These are phyloP conservation scores for Claviceps sp. DNA, from an alignment of 2,329 filamentous ascomycete genomes.

Conservation along the genomic window DNA sequence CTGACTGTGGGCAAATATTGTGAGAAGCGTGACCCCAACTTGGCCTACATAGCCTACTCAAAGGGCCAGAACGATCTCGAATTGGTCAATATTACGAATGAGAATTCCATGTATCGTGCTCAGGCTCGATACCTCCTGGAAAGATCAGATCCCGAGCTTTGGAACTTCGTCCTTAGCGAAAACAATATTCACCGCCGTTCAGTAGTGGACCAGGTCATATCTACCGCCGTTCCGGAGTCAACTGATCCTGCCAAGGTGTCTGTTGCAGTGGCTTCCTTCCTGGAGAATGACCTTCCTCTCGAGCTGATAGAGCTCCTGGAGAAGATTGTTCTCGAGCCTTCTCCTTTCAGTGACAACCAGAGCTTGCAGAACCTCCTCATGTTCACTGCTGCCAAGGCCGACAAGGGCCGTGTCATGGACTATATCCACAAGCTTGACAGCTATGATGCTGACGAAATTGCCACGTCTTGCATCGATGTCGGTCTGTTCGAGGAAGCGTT, in stretches of 20 bases:
- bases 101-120: conserved; percentile 99
- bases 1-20: conserved; percentile 92
- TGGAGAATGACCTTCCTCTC: conserved; percentile 76
- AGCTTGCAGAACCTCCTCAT: conserved; percentile 93
- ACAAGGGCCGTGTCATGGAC: conserved; percentile 87
- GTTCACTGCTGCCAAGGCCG: conserved; percentile 91
- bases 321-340: conserved; percentile 99
- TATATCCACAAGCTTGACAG: conserved; percentile 87
- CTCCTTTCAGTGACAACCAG: conserved; percentile 92
- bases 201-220: conserved; percentile 89
- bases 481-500: conserved; percentile 95
- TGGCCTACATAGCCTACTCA: conserved; percentile 86
- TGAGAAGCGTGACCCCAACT: conserved; percentile 92
- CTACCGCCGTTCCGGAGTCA: conserved; percentile 85
- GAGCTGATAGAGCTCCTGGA: conserved; percentile 96
- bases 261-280: conserved; percentile 83
- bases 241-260: conserved; percentile 91
- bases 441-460: conserved; percentile 87
- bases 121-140: conserved; percentile 92
- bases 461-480: conserved; percentile 83
- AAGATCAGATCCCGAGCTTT: conserved; percentile 78
- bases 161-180: conserved; percentile 85
- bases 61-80: conserved; percentile 98
- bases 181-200: conserved; percentile 94
- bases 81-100: conserved; percentile 94